phyloP scores from a whole-genome alignment of 768 basidiomycete genomes.

The Ephemerocybe angulata region DNA sequence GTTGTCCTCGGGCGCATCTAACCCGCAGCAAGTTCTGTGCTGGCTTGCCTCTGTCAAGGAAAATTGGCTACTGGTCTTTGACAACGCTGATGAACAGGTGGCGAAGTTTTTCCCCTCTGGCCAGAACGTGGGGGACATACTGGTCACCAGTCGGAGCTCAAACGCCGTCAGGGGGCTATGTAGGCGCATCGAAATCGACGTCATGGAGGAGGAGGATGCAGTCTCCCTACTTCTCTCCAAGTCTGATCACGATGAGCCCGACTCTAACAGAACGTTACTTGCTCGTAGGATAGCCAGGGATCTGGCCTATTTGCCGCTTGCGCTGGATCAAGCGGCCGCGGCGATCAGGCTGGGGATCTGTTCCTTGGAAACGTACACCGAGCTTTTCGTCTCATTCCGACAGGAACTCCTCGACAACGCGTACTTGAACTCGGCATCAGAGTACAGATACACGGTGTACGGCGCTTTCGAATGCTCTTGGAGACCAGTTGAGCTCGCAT shows the following conservation, averaged over 20 bases:
- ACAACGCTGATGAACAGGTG: background rate
- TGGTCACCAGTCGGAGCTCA: background rate
- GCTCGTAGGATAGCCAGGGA: background rate
- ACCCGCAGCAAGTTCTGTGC: background rate
- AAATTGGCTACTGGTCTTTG: background rate
- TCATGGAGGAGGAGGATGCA: background rate
- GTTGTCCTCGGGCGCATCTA: background rate
- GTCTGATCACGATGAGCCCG: background rate
- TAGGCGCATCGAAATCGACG: background rate
- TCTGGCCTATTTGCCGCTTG: background rate
- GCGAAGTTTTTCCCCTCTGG: background rate
- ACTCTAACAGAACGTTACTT: background rate
- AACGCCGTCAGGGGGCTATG: background rate
- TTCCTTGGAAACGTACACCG: background rate
- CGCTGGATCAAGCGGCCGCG: background rate
- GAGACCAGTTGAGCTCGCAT: background rate
- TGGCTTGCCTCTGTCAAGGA: background rate
- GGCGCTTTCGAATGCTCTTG: background rate
- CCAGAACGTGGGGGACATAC: background rate
- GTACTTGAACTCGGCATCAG: background rate
- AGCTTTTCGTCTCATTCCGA: background rate
- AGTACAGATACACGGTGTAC: background rate
- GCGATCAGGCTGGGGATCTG: background rate
- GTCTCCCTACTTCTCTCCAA: background rate
- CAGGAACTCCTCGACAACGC: background rate